phyloP scores from a whole-genome alignment of 306 rosid genomes.

The Malus sieversii region DNA sequence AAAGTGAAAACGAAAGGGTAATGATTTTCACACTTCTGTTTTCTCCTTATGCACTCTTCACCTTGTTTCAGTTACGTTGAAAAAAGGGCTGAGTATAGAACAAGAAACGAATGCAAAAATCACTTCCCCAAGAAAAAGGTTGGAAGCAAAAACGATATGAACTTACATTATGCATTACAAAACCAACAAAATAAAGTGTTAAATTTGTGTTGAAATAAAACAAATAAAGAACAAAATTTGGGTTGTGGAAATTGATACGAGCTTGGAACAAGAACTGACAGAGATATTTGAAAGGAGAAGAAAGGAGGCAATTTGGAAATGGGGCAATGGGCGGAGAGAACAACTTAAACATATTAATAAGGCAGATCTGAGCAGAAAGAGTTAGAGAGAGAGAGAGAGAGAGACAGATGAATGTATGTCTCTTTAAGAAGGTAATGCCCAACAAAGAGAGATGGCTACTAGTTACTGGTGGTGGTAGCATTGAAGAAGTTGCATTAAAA shows the following conservation, averaged over 20 bases:
- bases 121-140: background rate
- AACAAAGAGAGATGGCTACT: slow-evolving; percentile 3
- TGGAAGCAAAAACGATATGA: background rate
- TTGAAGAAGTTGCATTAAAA: slow-evolving; percentile 74
- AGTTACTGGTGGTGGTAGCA: slow-evolving; percentile 30
- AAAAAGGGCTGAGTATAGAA: background rate
- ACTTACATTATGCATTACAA: background rate
- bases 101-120: background rate
- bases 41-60: background rate
- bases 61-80: background rate
- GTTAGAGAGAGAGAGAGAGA: background rate
- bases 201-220: background rate
- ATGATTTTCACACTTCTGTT: background rate
- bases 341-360: slow-evolving; percentile 1
- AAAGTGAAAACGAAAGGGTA: background rate
- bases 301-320: slow-evolving; percentile 3
- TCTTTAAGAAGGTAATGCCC: slow-evolving; percentile 6
- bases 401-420: background rate
- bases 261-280: background rate
- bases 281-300: background rate
- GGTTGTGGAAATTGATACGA: background rate
- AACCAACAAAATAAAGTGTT: background rate
- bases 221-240: background rate
- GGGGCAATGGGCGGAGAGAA: background rate
- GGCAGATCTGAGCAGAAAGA: background rate